Evolutionary conservation across 495 filamentous ascomycete species (phyloP).

Genomic region (Neurospora sp.): DNA sequence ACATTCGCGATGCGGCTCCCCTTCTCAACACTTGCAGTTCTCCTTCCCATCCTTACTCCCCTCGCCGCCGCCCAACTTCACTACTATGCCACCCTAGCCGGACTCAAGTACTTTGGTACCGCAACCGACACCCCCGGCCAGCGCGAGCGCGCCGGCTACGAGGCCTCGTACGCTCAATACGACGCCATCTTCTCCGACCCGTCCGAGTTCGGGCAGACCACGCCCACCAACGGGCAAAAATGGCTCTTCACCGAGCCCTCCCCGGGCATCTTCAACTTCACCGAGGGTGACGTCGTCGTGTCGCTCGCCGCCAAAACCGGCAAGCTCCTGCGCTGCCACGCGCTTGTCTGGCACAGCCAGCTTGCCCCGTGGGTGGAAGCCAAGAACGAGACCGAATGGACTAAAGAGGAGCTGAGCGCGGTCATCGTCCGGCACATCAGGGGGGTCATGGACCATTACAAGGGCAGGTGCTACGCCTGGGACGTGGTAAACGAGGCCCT

Average conservation of each 20-base stretch:
- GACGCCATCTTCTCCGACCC: constrained; percentile 33
- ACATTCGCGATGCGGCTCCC: constrained; percentile 5
- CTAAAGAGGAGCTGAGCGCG: constrained; percentile 37
- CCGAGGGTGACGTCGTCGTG: constrained; percentile 41
- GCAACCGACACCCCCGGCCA: constrained; percentile 37
- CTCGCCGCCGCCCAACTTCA: constrained; percentile 25
- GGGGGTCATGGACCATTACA: constrained; percentile 42
- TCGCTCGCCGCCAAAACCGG: constrained; percentile 36
- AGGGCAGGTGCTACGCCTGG: constrained; percentile 45
- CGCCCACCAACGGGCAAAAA: constrained; percentile 45
- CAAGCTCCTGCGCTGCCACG: constrained; percentile 48
- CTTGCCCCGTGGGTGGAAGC: constrained; percentile 47
- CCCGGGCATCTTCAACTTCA: constrained; percentile 41
- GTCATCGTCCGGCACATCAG: constrained; percentile 47
- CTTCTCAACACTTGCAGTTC: constrained; percentile 4
- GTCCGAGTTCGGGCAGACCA: constrained; percentile 42
- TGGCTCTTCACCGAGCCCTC: constrained; percentile 44
- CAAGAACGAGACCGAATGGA: constrained; percentile 49
- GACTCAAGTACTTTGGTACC: constrained; percentile 40
- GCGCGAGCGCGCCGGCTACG: constrained; percentile 25
- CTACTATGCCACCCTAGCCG: constrained; percentile 28
- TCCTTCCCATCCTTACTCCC: constrained; percentile 5
- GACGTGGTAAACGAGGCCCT: constrained; percentile 67
- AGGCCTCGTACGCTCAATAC: constrained; percentile 18
- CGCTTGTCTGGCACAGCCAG: constrained; percentile 52